These are phyloP conservation scores for Colletotrichum magnum DNA, from an alignment of 2,329 filamentous ascomycete species.

Conservation along the genomic window DNA sequence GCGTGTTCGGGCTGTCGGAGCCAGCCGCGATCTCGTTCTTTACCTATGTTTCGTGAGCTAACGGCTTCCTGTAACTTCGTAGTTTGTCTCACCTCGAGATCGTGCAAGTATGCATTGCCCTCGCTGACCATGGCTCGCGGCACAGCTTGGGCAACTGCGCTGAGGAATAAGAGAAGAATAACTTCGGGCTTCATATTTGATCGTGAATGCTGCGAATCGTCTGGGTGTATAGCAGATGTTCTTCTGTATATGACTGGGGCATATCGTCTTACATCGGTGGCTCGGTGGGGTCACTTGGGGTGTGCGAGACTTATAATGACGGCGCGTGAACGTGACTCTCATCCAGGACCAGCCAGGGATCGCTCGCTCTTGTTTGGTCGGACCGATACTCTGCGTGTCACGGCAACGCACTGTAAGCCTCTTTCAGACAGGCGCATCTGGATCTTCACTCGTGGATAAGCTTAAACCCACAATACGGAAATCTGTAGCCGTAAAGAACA, in stretches of 20 bases:
- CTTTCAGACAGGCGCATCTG: background rate
- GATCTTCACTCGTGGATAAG: conserved; percentile 1
- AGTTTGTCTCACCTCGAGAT: conserved; percentile 2
- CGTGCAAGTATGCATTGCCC: background rate
- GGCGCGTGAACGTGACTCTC: too few species aligned
- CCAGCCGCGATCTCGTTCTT: conserved; percentile 7
- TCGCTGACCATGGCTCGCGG: conserved; percentile 9
- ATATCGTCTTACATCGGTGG: rapidly evolving
- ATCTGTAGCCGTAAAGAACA: background rate
- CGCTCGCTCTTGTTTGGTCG: background rate
- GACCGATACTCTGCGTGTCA: background rate
- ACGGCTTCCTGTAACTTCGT: too few species aligned
- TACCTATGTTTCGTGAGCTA: background rate
- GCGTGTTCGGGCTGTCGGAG: background rate
- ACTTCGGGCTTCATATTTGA: background rate
- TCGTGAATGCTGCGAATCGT: background rate
- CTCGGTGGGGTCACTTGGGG: too few species aligned
- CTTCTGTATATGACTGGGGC: background rate
- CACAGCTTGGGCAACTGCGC: conserved; percentile 12
- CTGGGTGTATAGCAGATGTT: rapidly evolving
- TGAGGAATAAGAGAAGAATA: background rate
- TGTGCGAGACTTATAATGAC: too few species aligned
- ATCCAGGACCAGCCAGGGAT: too few species aligned
- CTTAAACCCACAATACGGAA: background rate
- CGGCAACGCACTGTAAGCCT: too few species aligned